A percentile compares a stretch with the other conserved stretches of the same genome.
These are phyloP conservation scores for Acrocalymma vagum DNA, from an alignment of 2,329 filamentous ascomycete species.

Conservation along the genomic window DNA sequence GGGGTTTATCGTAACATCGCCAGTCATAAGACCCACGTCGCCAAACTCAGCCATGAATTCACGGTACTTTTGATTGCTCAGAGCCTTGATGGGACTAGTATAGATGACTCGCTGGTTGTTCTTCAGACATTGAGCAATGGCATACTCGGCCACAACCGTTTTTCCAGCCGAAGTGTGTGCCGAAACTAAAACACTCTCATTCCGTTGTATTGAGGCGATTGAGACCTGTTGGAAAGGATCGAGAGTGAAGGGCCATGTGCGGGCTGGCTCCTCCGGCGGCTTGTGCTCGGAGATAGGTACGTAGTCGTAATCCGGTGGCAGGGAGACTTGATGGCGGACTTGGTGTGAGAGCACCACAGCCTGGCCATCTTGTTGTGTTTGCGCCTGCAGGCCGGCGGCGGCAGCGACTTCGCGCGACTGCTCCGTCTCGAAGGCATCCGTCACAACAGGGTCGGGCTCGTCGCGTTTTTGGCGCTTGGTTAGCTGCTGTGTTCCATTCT, in stretches of 20 bases:
- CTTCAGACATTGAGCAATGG: constrained; percentile 95
- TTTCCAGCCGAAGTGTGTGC: constrained; percentile 98
- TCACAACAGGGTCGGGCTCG: constrained; percentile 81
- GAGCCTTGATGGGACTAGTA: constrained; percentile 97
- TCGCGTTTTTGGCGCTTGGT: constrained; percentile 72
- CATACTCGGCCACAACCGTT: constrained; percentile 97
- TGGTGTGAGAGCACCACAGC: constrained; percentile 91
- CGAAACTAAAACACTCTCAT: constrained; percentile 95
- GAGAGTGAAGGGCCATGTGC: constrained; percentile 86
- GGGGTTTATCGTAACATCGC: constrained; percentile 98
- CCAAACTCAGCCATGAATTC: constrained; percentile 96
- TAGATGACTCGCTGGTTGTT: constrained; percentile 99
- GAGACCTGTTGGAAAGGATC: constrained; percentile 98
- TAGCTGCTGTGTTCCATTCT: constrained; percentile 46
- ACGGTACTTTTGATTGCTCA: constrained; percentile 98
- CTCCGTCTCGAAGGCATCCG: constrained; percentile 94
- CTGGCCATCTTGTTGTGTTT: constrained; percentile 69
- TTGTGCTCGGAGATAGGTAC: constrained; percentile 95
- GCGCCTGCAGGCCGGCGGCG: constrained; percentile 72
- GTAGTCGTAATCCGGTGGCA: constrained; percentile 94
- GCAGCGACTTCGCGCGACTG: constrained; percentile 89
- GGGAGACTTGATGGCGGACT: constrained; percentile 95
- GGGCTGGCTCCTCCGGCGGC: constrained; percentile 84
- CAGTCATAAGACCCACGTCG: constrained; percentile 97
- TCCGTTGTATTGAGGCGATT: constrained; percentile 92